Conservation (phyloP, 495 filamentous ascomycete species). For the Xylaria telfairii region DNA sequence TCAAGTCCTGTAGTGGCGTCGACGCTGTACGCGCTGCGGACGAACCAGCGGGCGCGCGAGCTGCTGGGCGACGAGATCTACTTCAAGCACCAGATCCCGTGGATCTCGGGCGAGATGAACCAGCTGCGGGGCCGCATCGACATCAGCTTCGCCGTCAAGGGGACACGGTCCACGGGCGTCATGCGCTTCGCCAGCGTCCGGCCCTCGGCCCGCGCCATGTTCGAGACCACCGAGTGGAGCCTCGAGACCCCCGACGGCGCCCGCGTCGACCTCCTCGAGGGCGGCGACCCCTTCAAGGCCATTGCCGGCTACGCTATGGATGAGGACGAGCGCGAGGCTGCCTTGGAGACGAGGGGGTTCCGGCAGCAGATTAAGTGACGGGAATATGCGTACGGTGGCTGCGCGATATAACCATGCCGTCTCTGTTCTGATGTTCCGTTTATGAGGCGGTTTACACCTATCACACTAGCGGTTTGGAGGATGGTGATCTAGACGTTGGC, state of each 20-base stretch:
- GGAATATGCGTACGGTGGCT: not conserved
- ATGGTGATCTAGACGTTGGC: not conserved
- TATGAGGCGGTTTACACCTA: not conserved
- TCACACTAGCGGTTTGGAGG: not conserved
- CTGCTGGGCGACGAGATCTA: constrained; percentile 91
- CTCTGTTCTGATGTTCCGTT: too few species aligned
- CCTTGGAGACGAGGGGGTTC: constrained; percentile 45
- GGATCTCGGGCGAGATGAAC: constrained; percentile 93
- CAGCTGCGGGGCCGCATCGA: constrained; percentile 91
- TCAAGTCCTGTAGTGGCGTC: constrained; percentile 81
- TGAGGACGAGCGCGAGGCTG: constrained; percentile 44
- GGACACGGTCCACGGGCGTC: constrained; percentile 70
- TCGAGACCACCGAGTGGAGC: constrained; percentile 80
- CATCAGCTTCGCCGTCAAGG: constrained; percentile 87
- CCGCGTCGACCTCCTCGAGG: constrained; percentile 71
- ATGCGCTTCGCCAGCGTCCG: constrained; percentile 84
- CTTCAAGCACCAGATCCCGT: constrained; percentile 84
- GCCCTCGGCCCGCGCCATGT: constrained; percentile 72
- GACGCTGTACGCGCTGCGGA: constrained; percentile 89
- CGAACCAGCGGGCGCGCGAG: constrained; percentile 72
- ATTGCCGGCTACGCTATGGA: constrained; percentile 41
- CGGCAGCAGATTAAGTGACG: constrained; percentile 48
- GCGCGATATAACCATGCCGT: too few species aligned
- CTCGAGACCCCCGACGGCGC: constrained; percentile 69
- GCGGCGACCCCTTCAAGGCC: constrained; percentile 65